Base-by-base conservation (phyloP, 2,329 filamentous ascomycete species). In the Lasiodiplodia citricola region DNA sequence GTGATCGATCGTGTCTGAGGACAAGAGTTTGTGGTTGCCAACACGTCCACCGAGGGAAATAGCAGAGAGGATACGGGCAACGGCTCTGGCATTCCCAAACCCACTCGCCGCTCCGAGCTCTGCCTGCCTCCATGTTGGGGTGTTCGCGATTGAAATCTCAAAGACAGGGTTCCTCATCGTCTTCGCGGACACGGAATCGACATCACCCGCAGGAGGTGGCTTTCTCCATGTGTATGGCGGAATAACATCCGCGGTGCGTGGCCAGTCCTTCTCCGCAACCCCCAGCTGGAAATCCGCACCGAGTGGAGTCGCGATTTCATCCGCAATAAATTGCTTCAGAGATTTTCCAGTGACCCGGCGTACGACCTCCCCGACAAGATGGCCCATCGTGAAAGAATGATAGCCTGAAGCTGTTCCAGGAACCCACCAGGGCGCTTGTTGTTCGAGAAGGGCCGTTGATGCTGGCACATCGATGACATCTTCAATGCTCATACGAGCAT, bases 11-110 rank as follows among this genome's bases (percentile, higher is more conserved):
- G 58, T 51, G 25, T 37, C 21, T 0, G 41, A 11, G 16, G 80
- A 81, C 4, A 87, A 70, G 50, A 83, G 73, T 18, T 73, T 73
- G 18, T 73, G 72, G 1, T 79, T 78, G 58, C 79, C 75, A 2
- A 80, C 75, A 2, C 64, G 66, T 0, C 80, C 80, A 13, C 75
- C 73, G 0, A 77, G 69, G 3, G 81, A 72, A 18, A 84, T 73
- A 3, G 78, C 68, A 7, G 81, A 82, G 7, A 84, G 74, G n/a
- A 86, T 82, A 0, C 76, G 76, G 6, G 78, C 80, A 28, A 87
- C 56, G 0, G 77, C 78, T 4, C 80, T 76, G 11, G 84, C 82
- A 70, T 86, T 87, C 0, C 31, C 38, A 6, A 56, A 28, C 14
- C 60, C 60, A 52, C 44, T 63, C n/a, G 62, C 62, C 8, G 47